phyloP scores from a whole-genome alignment of 176 grass and related monocot species.

The Paspalum notatum region DNA sequence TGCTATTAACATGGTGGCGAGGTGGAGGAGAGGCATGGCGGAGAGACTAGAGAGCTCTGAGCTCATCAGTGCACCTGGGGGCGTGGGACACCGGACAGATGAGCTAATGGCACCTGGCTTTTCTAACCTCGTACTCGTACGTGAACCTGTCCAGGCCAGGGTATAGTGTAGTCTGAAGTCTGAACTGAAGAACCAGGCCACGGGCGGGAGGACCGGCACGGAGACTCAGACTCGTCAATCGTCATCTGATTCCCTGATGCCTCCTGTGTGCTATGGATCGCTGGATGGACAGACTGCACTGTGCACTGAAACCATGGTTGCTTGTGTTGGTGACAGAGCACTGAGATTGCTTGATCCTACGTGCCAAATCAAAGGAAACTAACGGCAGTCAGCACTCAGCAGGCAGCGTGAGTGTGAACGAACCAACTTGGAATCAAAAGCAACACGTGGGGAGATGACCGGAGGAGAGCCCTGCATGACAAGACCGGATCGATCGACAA shows the following conservation, averaged over 20 bases:
- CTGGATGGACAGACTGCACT: background rate
- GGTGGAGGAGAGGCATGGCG: conserved; percentile 12
- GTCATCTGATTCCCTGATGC: background rate
- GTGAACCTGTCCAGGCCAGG: too few relatives aligned
- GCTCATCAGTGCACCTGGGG: too few relatives aligned
- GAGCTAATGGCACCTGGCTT: background rate
- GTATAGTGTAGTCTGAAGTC: background rate
- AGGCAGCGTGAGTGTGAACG: background rate
- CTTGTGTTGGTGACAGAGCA: background rate
- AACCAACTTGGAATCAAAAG: background rate
- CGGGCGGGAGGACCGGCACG: background rate
- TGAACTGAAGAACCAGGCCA: conserved; percentile 4
- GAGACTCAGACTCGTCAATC: background rate
- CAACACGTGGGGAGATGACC: background rate
- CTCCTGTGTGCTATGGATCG: background rate
- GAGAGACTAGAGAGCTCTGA: background rate
- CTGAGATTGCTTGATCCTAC: background rate
- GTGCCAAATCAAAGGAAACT: background rate
- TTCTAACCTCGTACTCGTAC: background rate
- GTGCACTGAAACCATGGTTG: background rate
- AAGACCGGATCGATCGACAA: too few relatives aligned
- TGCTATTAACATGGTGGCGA: background rate
- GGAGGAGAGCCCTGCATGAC: background rate
- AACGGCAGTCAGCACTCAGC: too few relatives aligned
- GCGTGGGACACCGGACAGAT: too few relatives aligned